phyloP scores from a whole-genome alignment of 2,329 filamentous ascomycete species.

The Fonsecaea pugnacius region DNA sequence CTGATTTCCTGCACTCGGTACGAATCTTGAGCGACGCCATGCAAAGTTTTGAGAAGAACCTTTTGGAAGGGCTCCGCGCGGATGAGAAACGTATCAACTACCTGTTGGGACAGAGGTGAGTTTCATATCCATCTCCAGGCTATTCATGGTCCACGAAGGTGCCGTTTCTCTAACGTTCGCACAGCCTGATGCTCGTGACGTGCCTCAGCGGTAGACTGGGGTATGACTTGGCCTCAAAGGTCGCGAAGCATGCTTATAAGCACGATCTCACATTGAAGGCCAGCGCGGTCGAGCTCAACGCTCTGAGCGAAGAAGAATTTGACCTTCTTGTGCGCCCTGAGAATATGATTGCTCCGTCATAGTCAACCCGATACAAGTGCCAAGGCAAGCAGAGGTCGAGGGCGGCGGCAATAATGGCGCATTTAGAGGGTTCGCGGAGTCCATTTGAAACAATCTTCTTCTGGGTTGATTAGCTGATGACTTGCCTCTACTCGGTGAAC shows the following conservation, averaged over 20 bases:
- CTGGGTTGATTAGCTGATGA: too few species aligned
- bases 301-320: constrained; percentile 85
- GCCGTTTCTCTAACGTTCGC: constrained; percentile 10
- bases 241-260: constrained; percentile 98
- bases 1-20: constrained; percentile 89
- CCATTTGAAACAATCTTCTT: too few species aligned
- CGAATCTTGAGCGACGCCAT: constrained; percentile 64
- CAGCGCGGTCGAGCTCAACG: constrained; percentile 90
- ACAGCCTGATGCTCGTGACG: constrained; percentile 93
- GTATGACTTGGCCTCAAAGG: constrained; percentile 95
- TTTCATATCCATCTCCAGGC: constrained; percentile 8
- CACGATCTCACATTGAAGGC: constrained; percentile 93
- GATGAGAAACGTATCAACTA: constrained; percentile 89
- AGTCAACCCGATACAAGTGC: background rate
- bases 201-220: constrained; percentile 97
- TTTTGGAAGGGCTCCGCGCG: constrained; percentile 83
- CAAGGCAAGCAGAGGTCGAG: too few species aligned
- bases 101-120: constrained; percentile 92
- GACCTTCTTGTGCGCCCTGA: constrained; percentile 87
- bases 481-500: too few species aligned
- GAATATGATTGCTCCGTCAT: constrained; percentile 80
- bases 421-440: too few species aligned
- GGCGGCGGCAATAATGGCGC: background rate
- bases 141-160: background rate
- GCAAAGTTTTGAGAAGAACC: constrained; percentile 84